A percentile compares a stretch with the other conserved stretches of the same genome.
phyloP scores from a whole-genome alignment of 2,329 filamentous ascomycete species.

The Trichoderma simmonsii region DNA sequence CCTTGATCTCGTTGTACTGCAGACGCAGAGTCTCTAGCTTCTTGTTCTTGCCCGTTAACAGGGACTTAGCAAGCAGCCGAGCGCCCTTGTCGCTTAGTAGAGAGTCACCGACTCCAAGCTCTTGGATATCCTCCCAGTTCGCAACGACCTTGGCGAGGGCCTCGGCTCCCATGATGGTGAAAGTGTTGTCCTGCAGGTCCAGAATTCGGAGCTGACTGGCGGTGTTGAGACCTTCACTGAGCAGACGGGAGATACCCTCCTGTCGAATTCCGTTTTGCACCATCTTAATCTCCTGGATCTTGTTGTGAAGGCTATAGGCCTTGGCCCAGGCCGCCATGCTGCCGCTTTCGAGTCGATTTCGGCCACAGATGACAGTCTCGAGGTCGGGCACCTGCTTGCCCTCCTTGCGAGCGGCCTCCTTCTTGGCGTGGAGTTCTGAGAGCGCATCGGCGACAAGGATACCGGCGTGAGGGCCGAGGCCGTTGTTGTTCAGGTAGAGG shows the following conservation, averaged over 20 bases:
- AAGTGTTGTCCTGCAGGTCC: constrained; percentile 97
- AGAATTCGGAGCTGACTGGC: constrained; percentile 68
- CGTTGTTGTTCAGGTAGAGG: constrained; percentile 97
- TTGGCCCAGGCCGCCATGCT: constrained; percentile 95
- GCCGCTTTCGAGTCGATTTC: constrained; percentile 92
- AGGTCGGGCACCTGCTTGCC: constrained; percentile 74
- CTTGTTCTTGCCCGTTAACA: constrained; percentile 71
- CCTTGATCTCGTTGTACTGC: constrained; percentile 92
- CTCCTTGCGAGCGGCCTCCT: constrained; percentile 70
- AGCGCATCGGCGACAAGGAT: constrained; percentile 87
- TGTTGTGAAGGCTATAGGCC: constrained; percentile 76
- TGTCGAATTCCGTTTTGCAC: constrained; percentile 96
- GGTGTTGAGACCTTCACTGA: constrained; percentile 74
- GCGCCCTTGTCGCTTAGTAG: constrained; percentile 76
- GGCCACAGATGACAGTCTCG: constrained; percentile 95
- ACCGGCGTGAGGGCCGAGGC: constrained; percentile 86
- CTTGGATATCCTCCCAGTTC: constrained; percentile 71
- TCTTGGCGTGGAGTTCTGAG: constrained; percentile 76
- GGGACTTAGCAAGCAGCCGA: constrained; percentile 66
- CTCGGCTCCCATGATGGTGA: constrained; percentile 75
- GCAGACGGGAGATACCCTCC: constrained; percentile 80
- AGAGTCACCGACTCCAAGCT: constrained; percentile 87
- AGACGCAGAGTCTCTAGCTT: constrained; percentile 78
- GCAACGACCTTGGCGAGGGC: constrained; percentile 73
- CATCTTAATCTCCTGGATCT: constrained; percentile 88